A percentile compares a stretch with the other conserved stretches of the same genome.
phyloP scores from a whole-genome alignment of 257 asterid genomes.

The Fraxinus pennsylvanica region DNA sequence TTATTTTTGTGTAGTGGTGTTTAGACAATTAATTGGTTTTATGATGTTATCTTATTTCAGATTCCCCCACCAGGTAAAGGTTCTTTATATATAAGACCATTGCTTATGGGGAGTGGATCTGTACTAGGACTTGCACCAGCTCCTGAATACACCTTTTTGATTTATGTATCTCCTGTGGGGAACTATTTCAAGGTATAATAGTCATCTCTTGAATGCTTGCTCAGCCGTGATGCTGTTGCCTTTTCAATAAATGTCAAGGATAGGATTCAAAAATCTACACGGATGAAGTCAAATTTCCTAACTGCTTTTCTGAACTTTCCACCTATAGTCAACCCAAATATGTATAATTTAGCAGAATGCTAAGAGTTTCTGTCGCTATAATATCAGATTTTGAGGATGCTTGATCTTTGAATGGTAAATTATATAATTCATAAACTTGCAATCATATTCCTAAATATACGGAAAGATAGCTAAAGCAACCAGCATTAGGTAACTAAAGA shows the following conservation, averaged over 20 bases:
- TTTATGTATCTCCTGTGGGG: constrained; percentile 95
- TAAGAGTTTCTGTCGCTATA: not conserved
- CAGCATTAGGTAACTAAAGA: not conserved
- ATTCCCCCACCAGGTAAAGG: constrained; percentile 98
- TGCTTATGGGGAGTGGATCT: constrained; percentile 98
- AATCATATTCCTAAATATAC: not conserved
- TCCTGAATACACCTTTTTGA: constrained; percentile 89
- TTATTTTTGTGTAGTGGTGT: constrained; percentile 9
- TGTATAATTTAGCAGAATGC: not conserved
- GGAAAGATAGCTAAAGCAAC: not conserved
- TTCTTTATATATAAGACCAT: constrained; percentile 80
- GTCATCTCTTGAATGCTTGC: constrained; percentile 1
- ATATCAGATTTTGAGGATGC: not conserved
- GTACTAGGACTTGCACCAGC: constrained; percentile 98
- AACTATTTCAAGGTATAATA: constrained; percentile 83
- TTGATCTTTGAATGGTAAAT: not conserved
- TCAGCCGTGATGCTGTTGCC: not conserved
- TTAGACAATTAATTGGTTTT: not conserved
- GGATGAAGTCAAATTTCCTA: not conserved
- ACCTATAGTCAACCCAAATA: not conserved
- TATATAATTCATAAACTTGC: not conserved
- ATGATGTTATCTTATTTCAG: constrained; percentile 38
- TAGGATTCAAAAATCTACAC: not conserved
- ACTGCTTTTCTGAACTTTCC: not conserved
- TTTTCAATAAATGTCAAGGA: constrained; percentile 4